Evolutionary conservation across 768 basidiomycete genomes (phyloP), one percentile per base, ranked within the genome.

Genomic region (Mycena galopus): DNA sequence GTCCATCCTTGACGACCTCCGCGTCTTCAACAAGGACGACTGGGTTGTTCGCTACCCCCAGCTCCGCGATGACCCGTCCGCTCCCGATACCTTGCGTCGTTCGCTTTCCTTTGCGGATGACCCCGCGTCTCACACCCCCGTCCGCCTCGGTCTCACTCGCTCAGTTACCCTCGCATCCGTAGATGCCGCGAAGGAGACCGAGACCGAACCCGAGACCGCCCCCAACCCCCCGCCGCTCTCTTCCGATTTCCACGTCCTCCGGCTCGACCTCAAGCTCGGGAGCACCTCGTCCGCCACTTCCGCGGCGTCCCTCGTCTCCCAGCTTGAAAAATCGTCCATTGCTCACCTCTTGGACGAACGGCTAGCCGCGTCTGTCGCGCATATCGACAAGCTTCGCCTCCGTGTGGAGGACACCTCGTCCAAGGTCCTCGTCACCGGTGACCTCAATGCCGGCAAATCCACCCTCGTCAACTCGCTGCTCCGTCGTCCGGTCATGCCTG

Each of bases 361-460:
- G 44, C 90, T 99, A 77, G 84, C 85, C 19, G 82, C 90, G 27
- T 90, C 96, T 25, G 82, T 94, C 66, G 86, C 87, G 27, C 96
- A 98, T 79, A 89, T 99, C 71, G 89, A 93, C 71, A 93, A 93
- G 76, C 92, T 99, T 73, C 92, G 93, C 37, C 87, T 90, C 60
- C 95, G 98, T 47, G 92, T 99, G 17, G 87, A 94, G 80, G 97
- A 98, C 81, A 96, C 92, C 8, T 94, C 95, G 1, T 97, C 96
- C 78, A 96, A 98, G 81, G 96, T 99, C 60, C 91, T 99, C 74
- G 96, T 99, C 69, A 99, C 98, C 27, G 98, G 98, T 71, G 98
- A 99, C 80, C 88, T 99, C 70, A 99, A 99, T 81, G 94, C 98
- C 39, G 98, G 98, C 77, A 99, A 99, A 83, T 98, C 96, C 23